Evolutionary conservation across 768 basidiomycete species (phyloP).

Genomic region (Paxillus rubicundulus): DNA sequence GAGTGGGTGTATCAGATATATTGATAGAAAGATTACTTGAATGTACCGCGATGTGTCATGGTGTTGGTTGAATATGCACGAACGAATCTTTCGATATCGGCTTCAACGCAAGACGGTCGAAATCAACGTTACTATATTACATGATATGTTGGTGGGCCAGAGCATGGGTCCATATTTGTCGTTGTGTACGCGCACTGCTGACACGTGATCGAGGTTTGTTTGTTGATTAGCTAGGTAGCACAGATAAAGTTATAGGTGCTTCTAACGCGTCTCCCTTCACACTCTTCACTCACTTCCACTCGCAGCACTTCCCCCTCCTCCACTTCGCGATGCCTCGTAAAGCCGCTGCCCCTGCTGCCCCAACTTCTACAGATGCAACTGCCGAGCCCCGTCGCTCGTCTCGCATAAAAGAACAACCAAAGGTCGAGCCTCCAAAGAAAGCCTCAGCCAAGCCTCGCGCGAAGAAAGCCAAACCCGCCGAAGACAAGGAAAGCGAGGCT

Average conservation of each 20-base stretch:
- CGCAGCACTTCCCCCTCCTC: slow-evolving; percentile 2
- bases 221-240: slow-evolving; percentile 25
- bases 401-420: slow-evolving; percentile 73
- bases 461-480: slow-evolving; percentile 39
- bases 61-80: too few relatives aligned
- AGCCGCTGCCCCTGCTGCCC: slow-evolving; percentile 43
- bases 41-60: too few relatives aligned
- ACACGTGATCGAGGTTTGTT: slow-evolving; percentile 36
- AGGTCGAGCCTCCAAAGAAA: slow-evolving; percentile 55
- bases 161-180: slow-evolving; percentile 26
- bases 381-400: slow-evolving; percentile 66
- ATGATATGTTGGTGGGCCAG: background rate
- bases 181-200: slow-evolving; percentile 28
- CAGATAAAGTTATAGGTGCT: slow-evolving; percentile 35
- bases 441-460: slow-evolving; percentile 59
- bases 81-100: too few relatives aligned
- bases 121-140: too few relatives aligned
- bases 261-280: slow-evolving; percentile 31
- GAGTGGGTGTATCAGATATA: too few relatives aligned
- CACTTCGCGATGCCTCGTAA: slow-evolving; percentile 61
- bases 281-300: slow-evolving; percentile 12
- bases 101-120: too few relatives aligned
- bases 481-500: slow-evolving; percentile 45
- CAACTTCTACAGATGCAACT: slow-evolving; percentile 33
- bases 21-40: too few relatives aligned